Conservation (phyloP, 2,329 filamentous ascomycete species). For the Ramularia collo-cygni region DNA sequence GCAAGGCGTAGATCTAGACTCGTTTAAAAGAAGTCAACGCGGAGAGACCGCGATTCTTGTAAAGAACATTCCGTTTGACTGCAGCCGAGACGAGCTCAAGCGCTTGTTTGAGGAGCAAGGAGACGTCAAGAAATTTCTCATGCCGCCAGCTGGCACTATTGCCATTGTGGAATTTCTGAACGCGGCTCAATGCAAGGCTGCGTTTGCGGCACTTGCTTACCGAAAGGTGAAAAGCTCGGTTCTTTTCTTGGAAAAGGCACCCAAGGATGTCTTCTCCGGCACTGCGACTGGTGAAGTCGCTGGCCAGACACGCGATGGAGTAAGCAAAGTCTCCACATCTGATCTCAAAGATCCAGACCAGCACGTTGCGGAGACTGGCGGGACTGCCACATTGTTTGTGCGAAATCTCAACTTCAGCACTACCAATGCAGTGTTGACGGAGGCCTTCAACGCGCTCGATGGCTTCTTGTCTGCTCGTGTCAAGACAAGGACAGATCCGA, state of each 20-base stretch:
- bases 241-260: conserved; percentile 88
- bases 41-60: conserved; percentile 84
- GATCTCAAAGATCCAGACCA: conserved; percentile 60
- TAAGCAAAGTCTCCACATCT: conserved; percentile 57
- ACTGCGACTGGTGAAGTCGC: conserved; percentile 20
- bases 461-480: conserved; percentile 86
- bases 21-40: conserved; percentile 77
- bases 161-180: conserved; percentile 86
- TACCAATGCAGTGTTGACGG: conserved; percentile 65
- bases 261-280: conserved; percentile 65
- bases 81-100: conserved; percentile 69
- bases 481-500: conserved; percentile 90
- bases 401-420: conserved; percentile 92
- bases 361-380: conserved; percentile 52
- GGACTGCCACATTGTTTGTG: conserved; percentile 66
- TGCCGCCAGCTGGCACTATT: conserved; percentile 89
- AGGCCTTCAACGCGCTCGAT: conserved; percentile 72
- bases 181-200: conserved; percentile 69
- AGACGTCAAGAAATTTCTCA: conserved; percentile 70
- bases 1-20: conserved; percentile 84
- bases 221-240: conserved; percentile 85
- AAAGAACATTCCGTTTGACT: conserved; percentile 89
- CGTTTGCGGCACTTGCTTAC: conserved; percentile 81
- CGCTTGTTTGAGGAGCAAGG: conserved; percentile 82
- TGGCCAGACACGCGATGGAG: conserved; percentile 24